These are phyloP conservation scores for Tolypocladium album DNA, from an alignment of 2,329 filamentous ascomycete genomes.

Conservation along the genomic window DNA sequence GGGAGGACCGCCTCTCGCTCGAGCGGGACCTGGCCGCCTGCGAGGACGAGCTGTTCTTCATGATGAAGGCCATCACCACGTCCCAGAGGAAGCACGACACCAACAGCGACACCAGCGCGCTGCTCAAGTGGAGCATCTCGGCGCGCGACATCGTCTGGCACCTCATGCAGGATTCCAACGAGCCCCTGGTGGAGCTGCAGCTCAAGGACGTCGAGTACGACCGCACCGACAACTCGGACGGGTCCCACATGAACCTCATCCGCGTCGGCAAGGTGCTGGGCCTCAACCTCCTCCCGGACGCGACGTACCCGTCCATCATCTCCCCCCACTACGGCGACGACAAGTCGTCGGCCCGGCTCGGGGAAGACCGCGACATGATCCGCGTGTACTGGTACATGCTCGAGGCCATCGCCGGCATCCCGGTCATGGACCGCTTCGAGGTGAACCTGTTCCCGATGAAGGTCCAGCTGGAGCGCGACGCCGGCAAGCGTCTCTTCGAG, in stretches of 20 bases:
- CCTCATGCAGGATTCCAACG: constrained; percentile 74
- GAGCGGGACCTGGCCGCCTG: constrained; percentile 82
- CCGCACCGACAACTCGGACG: constrained; percentile 92
- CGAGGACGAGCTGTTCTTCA: constrained; percentile 96
- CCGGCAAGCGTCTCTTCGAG: constrained; percentile 87
- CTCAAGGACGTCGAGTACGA: constrained; percentile 86
- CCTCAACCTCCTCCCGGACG: constrained; percentile 79
- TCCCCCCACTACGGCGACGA: constrained; percentile 71
- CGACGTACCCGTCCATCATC: constrained; percentile 93
- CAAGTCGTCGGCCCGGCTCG: constrained; percentile 28
- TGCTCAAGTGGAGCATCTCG: constrained; percentile 88
- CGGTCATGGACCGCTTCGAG: constrained; percentile 94
- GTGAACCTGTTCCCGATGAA: constrained; percentile 88
- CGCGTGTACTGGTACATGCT: constrained; percentile 97
- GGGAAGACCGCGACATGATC: constrained; percentile 66
- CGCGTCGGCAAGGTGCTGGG: constrained; percentile 82
- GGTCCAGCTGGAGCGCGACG: constrained; percentile 84
- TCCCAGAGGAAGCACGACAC: constrained; percentile 78
- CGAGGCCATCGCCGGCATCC: constrained; percentile 93
- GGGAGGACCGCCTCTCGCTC: constrained; percentile 81
- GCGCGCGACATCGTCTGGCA: constrained; percentile 96
- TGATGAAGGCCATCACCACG: constrained; percentile 99
- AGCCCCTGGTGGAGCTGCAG: constrained; percentile 87
- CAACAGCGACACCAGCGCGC: constrained; percentile 60
- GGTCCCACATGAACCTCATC: constrained; percentile 87